phyloP scores from a whole-genome alignment of 2,329 filamentous ascomycete species.

The Drechslerella dactyloides region DNA sequence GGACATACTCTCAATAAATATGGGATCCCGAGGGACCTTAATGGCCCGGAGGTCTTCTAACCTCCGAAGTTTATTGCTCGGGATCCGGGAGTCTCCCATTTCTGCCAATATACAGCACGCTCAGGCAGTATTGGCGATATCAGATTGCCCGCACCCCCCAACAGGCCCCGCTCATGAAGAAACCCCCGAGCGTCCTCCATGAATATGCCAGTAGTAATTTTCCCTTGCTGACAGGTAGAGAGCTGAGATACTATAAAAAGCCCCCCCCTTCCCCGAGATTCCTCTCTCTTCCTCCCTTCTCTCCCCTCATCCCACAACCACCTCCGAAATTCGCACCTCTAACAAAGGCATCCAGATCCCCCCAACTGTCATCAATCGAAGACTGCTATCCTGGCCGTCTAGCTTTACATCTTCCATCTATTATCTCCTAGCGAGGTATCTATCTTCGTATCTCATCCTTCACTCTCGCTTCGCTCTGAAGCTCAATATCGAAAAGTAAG shows the following conservation, averaged over 20 bases:
- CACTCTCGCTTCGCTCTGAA: not conserved
- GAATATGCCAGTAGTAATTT: no score
- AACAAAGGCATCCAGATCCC: not conserved
- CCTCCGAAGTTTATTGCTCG: no score
- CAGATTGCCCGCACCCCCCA: no score
- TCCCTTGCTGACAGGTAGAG: no score
- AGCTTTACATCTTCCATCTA: slow-evolving; percentile 2
- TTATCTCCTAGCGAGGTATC: slow-evolving; percentile 6
- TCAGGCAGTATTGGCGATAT: no score
- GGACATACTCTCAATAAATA: no score
- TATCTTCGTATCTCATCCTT: slow-evolving; percentile 9
- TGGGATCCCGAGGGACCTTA: no score
- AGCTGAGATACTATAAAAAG: slow-evolving; percentile 1
- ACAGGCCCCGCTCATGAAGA: no score
- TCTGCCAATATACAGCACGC: no score
- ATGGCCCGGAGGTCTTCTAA: no score
- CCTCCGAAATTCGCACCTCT: slow-evolving; percentile 5
- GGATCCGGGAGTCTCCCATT: no score
- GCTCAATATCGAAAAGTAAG: slow-evolving; percentile 9
- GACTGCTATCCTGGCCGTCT: slow-evolving; percentile 3
- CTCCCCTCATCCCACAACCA: not conserved
- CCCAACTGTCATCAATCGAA: not conserved
- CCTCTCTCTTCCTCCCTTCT: not conserved
- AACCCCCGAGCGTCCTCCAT: no score
- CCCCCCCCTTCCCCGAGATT: not conserved